Percentiles rank a stretch among this genome's conserved stretches.
phyloP scores from a whole-genome alignment of 495 filamentous ascomycete species.

The Aspergillus asperescens region DNA sequence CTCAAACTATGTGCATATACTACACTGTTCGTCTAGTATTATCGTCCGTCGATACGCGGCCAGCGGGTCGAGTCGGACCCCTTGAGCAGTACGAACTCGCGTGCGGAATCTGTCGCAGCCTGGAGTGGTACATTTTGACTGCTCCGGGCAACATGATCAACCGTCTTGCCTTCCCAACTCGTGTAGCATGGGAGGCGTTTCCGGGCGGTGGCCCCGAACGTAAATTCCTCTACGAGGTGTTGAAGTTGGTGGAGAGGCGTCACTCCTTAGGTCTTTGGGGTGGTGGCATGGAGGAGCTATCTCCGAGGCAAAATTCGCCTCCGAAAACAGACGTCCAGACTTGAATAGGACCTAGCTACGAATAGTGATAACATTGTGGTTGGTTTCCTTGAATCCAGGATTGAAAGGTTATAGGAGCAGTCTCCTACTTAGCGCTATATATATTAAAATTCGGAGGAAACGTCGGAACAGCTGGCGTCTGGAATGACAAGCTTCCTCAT shows the following conservation, averaged over 20 bases:
- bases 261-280: conserved; percentile 41
- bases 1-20: conserved; percentile 43
- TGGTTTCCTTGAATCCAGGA: no score
- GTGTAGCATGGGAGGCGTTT: conserved; percentile 43
- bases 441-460: not conserved
- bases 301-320: conserved; percentile 25
- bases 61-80: conserved; percentile 29
- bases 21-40: conserved; percentile 34
- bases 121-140: conserved; percentile 39
- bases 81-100: conserved; percentile 37
- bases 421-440: no score
- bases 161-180: conserved; percentile 39
- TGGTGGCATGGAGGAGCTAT: conserved; percentile 38
- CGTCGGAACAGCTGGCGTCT: not conserved
- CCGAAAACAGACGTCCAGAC: not conserved
- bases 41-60: conserved; percentile 35
- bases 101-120: conserved; percentile 39
- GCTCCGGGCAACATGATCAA: conserved; percentile 46
- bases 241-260: conserved; percentile 38
- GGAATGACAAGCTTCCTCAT: not conserved
- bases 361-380: not conserved
- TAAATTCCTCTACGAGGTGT: conserved; percentile 33
- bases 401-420: no score
- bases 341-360: not conserved
- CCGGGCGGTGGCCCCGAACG: conserved; percentile 36